phyloP scores from a whole-genome alignment of 73 alveolate species.

The Effrenium voratum region DNA sequence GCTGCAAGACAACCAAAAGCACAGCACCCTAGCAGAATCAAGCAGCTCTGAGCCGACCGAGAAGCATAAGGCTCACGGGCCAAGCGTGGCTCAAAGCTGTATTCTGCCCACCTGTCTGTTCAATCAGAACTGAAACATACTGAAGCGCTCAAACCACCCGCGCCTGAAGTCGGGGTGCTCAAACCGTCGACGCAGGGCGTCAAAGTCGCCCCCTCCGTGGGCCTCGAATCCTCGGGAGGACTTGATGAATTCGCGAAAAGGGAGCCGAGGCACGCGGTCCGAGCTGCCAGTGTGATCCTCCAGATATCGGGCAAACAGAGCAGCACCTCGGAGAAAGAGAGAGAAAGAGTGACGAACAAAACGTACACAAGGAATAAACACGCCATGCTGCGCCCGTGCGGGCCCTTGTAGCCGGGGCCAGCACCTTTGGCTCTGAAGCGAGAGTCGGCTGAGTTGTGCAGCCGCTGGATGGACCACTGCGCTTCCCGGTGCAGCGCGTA shows the following conservation, averaged over 20 bases:
- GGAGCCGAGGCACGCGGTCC: too few species aligned
- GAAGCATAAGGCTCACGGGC: not conserved
- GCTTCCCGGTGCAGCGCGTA: slow-evolving; percentile 28
- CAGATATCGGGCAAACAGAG: slow-evolving; percentile 1
- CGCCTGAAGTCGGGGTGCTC: not conserved
- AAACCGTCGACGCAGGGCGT: slow-evolving; percentile 9
- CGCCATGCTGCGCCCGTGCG: not conserved
- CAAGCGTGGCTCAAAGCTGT: slow-evolving; percentile 1
- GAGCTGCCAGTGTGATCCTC: slow-evolving; percentile 52
- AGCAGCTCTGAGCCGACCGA: not conserved
- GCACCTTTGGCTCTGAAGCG: not conserved
- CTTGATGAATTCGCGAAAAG: too few species aligned
- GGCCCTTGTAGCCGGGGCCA: not conserved
- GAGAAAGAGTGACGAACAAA: not conserved
- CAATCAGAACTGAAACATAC: not conserved
- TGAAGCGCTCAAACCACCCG: not conserved
- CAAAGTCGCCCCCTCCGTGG: not conserved
- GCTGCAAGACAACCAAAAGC: not conserved
- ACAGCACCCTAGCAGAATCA: not conserved
- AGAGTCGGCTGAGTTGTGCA: not conserved
- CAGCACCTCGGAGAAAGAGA: not conserved
- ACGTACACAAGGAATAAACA: not conserved
- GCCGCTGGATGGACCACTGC: slow-evolving; percentile 36
- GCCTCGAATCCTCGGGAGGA: slow-evolving; percentile 22
- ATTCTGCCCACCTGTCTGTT: not conserved